Evolutionary conservation across 805 yeast genomes (phyloP), one percentile per base, ranked within the genome.

Genomic region (Candida khao-thaluensis): DNA sequence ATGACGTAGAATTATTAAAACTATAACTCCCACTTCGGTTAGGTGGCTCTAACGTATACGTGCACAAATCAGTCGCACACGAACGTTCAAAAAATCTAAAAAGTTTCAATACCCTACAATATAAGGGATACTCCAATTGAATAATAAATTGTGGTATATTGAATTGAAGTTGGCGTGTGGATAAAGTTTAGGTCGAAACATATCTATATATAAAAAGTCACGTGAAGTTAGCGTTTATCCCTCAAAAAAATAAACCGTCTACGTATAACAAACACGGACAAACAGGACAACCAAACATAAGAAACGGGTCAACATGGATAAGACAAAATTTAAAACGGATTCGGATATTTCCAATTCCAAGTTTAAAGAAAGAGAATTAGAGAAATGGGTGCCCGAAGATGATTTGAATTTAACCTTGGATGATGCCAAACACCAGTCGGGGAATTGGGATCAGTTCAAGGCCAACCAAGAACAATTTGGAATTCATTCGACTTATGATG

Each of bases 391-490:
- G 15, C 95, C 95, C 4, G 95, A 84, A 37, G 54, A 57, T 21
- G 36, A 31, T 14, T 7, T 23, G 21, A 33, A 16, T 15, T 43
- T 64, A 28, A 31, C 59, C 0, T 58, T 76, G 18, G 76, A 71
- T 25, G 58, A 54, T 16, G 37, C 42, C 22, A 20, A 20, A 5
- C 35, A 31, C n/a, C 4, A 31, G 11, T 29, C 44, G 7, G 51
- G 51, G 7, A 54, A 57, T 7, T 93, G 98, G 98, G 96, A 93
- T 64, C 99, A 93, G 66, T 93, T 93, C 63, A 84, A 85, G 38
- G 91, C 79, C n/a, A 93, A 93, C 61, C 84, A 86, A 58, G 75
- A 79, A 42, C 83, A 85, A 62, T 93, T 93, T 60, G 97, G 97
- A 26, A 82, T 93, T 35, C 82, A 77, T 48, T 82, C 96, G 0